Percentiles rank a stretch among this genome's conserved stretches.
Evolutionary conservation across 495 filamentous ascomycete genomes (phyloP).

Genomic region (Penicillium coprophilum): DNA sequence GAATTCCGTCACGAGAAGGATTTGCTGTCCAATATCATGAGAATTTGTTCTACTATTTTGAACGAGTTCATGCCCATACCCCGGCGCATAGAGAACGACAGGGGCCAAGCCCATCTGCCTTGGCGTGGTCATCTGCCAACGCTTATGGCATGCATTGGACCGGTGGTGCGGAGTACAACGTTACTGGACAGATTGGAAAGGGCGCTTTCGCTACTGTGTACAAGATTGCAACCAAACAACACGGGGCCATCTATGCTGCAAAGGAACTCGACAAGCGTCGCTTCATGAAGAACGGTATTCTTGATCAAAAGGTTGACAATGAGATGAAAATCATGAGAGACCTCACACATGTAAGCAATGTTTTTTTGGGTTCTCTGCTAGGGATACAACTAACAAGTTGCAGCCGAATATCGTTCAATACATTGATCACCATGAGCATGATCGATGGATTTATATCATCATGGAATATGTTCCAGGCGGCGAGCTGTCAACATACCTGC

Average conservation of each 20-base stretch:
- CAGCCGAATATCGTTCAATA: conserved; percentile 90
- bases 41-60: conserved; percentile 58
- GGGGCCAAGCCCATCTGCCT: conserved; percentile 27
- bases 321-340: conserved; percentile 92
- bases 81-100: conserved; percentile 27
- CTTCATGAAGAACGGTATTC: conserved; percentile 82
- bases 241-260: conserved; percentile 78
- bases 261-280: conserved; percentile 89
- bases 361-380: neutral
- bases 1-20: conserved; percentile 72
- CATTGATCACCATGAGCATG: conserved; percentile 77
- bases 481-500: conserved; percentile 74
- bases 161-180: conserved; percentile 79
- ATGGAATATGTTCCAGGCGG: conserved; percentile 92
- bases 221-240: conserved; percentile 73
- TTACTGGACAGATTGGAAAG: conserved; percentile 76
- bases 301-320: conserved; percentile 85
- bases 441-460: conserved; percentile 81
- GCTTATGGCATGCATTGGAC: conserved; percentile 70
- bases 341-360: conserved; percentile 70
- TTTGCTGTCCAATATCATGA: conserved; percentile 55
- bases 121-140: conserved; percentile 41
- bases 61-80: conserved; percentile 33
- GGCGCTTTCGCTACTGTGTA: conserved; percentile 94
- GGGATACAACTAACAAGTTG: neutral